A percentile compares a stretch with the other conserved stretches of the same genome.
These are phyloP conservation scores for Lactarius indigo DNA, from an alignment of 768 basidiomycete species.

Conservation along the genomic window DNA sequence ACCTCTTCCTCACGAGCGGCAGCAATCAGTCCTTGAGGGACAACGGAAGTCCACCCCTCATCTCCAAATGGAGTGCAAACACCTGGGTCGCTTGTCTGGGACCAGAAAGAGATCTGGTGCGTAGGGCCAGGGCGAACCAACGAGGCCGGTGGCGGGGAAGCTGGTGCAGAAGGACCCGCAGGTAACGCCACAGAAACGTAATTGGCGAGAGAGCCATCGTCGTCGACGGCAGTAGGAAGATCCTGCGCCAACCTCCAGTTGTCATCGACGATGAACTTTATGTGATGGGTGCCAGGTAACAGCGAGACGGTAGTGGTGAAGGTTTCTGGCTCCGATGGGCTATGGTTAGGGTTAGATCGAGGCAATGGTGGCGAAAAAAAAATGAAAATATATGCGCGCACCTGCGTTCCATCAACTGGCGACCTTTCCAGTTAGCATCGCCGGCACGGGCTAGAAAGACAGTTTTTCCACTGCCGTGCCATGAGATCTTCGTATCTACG, in stretches of 20 bases:
- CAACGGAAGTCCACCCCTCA: conserved; percentile 68
- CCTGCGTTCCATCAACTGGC: conserved; percentile 62
- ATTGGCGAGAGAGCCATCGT: conserved; percentile 92
- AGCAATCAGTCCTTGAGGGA: conserved; percentile 73
- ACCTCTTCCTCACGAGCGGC: conserved; percentile 84
- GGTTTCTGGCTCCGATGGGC: conserved; percentile 30
- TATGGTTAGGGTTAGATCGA: conserved; percentile 21
- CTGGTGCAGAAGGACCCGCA: conserved; percentile 31
- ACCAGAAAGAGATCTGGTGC: conserved; percentile 42
- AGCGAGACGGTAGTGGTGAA: conserved; percentile 48
- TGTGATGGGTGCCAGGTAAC: conserved; percentile 86
- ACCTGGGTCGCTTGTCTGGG: conserved; percentile 30
- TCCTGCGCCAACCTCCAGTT: conserved; percentile 76
- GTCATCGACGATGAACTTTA: conserved; percentile 94
- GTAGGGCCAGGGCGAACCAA: conserved; percentile 21
- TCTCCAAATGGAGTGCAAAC: conserved; percentile 29
- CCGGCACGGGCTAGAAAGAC: conserved; percentile 71
- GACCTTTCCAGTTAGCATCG: conserved; percentile 73
- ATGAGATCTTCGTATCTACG: conserved; percentile 45
- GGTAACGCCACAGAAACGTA: conserved; percentile 69
- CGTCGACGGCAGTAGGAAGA: conserved; percentile 86
- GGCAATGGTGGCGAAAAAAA: conserved; percentile 20
- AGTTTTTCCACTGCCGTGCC: conserved; percentile 58
- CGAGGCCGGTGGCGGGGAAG: conserved; percentile 34
- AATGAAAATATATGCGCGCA: conserved; percentile 33